phyloP scores from a whole-genome alignment of 164 flowering plant genomes.

The Berberis thunbergii region DNA sequence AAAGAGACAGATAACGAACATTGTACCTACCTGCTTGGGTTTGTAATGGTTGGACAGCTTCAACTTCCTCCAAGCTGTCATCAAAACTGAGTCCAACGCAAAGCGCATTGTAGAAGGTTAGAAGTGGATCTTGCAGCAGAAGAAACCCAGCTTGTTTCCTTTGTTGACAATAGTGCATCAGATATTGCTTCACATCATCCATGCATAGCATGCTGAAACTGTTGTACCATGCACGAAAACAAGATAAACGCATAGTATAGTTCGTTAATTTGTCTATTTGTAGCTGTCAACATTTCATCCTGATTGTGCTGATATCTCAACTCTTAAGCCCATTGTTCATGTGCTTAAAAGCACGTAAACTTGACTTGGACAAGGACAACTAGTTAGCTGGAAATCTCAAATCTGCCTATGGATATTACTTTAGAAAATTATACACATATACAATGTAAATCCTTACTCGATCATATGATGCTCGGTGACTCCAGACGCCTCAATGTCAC shows the following conservation, averaged over 20 bases:
- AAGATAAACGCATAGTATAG: not conserved
- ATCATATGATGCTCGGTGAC: constrained; percentile 19
- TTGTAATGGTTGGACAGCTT: constrained; percentile 1
- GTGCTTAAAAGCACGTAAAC: too few relatives aligned
- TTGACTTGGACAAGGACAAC: too few relatives aligned
- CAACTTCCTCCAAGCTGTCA: not conserved
- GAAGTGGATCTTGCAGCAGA: constrained; percentile 34
- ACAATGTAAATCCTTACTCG: constrained; percentile 25
- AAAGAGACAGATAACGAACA: not conserved
- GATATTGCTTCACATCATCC: constrained; percentile 34
- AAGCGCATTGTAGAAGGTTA: constrained; percentile 29
- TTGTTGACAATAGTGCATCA: constrained; percentile 28
- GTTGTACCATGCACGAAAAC: not conserved
- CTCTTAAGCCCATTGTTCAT: too few relatives aligned
- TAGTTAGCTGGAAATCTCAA: too few relatives aligned
- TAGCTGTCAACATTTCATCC: too few relatives aligned
- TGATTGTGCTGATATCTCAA: not conserved
- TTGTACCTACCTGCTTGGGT: constrained; percentile 6
- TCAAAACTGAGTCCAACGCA: constrained; percentile 16
- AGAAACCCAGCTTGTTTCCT: constrained; percentile 25
- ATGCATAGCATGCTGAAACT: constrained; percentile 35
- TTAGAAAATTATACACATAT: not conserved
- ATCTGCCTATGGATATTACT: too few relatives aligned
- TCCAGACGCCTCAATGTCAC: not conserved
- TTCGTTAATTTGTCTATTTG: too few relatives aligned